phyloP scores from a whole-genome alignment of 2,329 filamentous ascomycete genomes.

The Neonectria faginata region DNA sequence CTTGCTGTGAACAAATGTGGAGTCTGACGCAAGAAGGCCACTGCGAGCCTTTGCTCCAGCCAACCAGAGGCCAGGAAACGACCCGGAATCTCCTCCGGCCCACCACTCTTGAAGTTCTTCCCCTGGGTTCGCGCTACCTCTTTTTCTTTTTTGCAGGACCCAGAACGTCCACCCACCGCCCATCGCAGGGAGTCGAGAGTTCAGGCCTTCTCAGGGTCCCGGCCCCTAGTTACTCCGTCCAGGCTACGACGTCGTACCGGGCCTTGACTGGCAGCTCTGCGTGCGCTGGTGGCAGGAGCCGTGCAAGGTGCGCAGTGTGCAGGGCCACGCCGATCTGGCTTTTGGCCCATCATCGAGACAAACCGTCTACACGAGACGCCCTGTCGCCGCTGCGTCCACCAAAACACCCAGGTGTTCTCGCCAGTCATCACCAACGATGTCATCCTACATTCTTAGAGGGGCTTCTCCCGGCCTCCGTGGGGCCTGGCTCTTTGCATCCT shows the following conservation, averaged over 20 bases:
- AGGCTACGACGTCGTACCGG: slow-evolving; percentile 4
- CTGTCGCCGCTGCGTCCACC: background rate
- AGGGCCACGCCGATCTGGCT: slow-evolving; percentile 46
- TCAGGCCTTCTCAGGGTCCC: background rate
- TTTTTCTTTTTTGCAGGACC: background rate
- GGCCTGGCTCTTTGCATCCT: background rate
- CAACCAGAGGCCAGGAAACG: slow-evolving; percentile 4
- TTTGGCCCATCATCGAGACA: slow-evolving; percentile 51
- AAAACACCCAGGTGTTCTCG: background rate
- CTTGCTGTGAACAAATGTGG: background rate
- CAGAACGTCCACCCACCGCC: no score
- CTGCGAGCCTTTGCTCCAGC: background rate
- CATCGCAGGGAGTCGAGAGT: background rate
- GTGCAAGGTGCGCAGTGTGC: background rate
- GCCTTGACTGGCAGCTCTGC: background rate
- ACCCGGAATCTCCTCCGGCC: no score
- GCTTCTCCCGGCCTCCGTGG: background rate
- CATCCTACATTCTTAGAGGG: slow-evolving; percentile 1
- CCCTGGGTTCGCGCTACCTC: background rate
- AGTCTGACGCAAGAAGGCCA: background rate
- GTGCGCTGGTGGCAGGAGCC: background rate
- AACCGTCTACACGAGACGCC: background rate
- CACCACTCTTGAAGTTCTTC: background rate
- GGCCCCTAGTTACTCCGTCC: background rate
- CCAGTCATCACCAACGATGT: background rate